Percentiles rank a stretch among this genome's conserved stretches.
Conservation (phyloP, 2,329 filamentous ascomycete species). For the Fusarium albidum region DNA sequence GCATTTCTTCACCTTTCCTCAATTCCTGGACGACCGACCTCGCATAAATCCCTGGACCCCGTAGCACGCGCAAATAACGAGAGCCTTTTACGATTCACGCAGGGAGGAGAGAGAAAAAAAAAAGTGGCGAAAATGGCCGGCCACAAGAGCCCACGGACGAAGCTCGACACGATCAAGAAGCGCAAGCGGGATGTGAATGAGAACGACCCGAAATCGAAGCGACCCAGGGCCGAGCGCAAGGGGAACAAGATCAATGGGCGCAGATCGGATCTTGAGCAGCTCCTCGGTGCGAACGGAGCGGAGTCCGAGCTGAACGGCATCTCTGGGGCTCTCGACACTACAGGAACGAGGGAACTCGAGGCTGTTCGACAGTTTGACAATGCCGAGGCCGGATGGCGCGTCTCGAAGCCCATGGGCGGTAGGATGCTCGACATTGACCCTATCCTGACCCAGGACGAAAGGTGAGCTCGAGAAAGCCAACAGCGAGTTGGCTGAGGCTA, state of each 20-base stretch:
- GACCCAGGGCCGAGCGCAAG: slow-evolving; percentile 47
- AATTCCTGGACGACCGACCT: slow-evolving; percentile 28
- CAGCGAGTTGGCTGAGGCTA: slow-evolving; percentile 11
- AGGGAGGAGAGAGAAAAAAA: slow-evolving; percentile 11
- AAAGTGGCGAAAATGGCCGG: slow-evolving; percentile 46
- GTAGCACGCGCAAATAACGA: slow-evolving; percentile 30
- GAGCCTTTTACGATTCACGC: slow-evolving; percentile 11
- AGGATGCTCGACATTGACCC: slow-evolving; percentile 72
- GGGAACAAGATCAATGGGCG: slow-evolving; percentile 40
- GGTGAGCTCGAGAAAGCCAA: slow-evolving; percentile 52
- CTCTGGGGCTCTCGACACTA: slow-evolving; percentile 23
- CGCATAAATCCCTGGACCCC: slow-evolving; percentile 15
- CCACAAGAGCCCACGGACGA: slow-evolving; percentile 42
- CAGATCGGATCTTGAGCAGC: slow-evolving; percentile 18
- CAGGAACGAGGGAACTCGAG: slow-evolving; percentile 35
- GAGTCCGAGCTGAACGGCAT: slow-evolving; percentile 28
- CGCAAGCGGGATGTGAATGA: slow-evolving; percentile 57
- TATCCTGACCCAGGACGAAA: slow-evolving; percentile 67
- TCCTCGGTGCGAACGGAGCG: slow-evolving; percentile 15
- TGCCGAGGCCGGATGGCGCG: slow-evolving; percentile 58
- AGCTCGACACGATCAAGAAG: slow-evolving; percentile 53
- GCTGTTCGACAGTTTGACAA: slow-evolving; percentile 41
- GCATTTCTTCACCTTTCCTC: slow-evolving; percentile 23
- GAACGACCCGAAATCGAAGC: slow-evolving; percentile 51
- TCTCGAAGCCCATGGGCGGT: slow-evolving; percentile 72